phyloP scores from a whole-genome alignment of 768 basidiomycete genomes.

The Kwoniella pini region DNA sequence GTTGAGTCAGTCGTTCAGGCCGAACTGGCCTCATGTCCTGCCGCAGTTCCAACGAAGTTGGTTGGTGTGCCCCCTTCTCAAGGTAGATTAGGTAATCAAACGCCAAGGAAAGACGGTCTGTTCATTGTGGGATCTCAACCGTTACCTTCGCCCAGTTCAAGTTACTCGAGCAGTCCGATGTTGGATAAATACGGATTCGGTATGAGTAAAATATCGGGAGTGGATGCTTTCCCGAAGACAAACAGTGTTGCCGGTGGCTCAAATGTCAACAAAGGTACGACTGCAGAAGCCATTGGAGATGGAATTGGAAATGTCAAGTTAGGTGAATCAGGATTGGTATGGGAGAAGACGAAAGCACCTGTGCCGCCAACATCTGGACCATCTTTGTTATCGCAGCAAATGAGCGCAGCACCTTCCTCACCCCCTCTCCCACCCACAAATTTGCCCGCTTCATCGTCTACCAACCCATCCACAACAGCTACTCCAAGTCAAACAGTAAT shows the following conservation, averaged over 20 bases:
- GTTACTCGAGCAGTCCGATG: constrained; percentile 71
- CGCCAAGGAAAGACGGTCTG: constrained; percentile 77
- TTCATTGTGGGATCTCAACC: constrained; percentile 92
- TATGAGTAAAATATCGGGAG: constrained; percentile 78
- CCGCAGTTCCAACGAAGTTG: constrained; percentile 70
- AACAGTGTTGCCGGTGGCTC: constrained; percentile 46
- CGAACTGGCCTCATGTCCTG: constrained; percentile 66
- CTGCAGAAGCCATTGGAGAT: constrained; percentile 61
- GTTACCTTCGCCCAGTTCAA: constrained; percentile 69
- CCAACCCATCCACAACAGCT: constrained; percentile 31
- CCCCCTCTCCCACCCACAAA: constrained; percentile 22
- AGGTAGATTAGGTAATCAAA: constrained; percentile 94
- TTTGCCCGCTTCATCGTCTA: constrained; percentile 14
- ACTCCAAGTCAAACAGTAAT: constrained; percentile 37
- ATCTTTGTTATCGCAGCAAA: constrained; percentile 73
- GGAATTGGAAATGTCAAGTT: constrained; percentile 57
- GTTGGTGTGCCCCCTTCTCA: constrained; percentile 87
- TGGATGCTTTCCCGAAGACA: constrained; percentile 21
- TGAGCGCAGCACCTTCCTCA: constrained; percentile 37
- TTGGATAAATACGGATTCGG: constrained; percentile 87
- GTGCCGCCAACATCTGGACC: constrained; percentile 58
- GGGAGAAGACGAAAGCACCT: constrained; percentile 49
- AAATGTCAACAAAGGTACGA: constrained; percentile 56
- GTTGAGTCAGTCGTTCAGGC: constrained; percentile 88
- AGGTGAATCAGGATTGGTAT: constrained; percentile 41